Base-by-base conservation (phyloP, 2,329 filamentous ascomycete species). In the Colletotrichum sp. region DNA sequence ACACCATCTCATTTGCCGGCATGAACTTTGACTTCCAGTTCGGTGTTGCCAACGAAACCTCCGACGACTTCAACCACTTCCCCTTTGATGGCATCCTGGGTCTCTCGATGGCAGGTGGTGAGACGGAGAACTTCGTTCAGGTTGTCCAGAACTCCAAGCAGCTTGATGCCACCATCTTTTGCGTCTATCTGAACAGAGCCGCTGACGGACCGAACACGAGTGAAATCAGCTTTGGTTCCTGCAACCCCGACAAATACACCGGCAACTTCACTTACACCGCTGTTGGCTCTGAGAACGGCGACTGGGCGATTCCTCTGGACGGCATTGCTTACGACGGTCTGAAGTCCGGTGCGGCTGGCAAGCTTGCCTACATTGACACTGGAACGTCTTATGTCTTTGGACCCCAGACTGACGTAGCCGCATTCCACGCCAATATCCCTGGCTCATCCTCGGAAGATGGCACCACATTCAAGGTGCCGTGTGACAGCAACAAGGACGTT, bases 31-130 rank as follows among this genome's bases (percentile, higher is more conserved):
- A 88, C 3, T 89, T 95, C 79, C 87, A 91, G 5, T 94, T 98
- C 80, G 96, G 96, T 6, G 85, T 96, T 75, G 95, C 94, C 26
- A 90, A 90, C 39, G 89, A 89, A 28, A 94, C 94, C 3, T 95
- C 94, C 1, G 85, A 91, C 67, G 93, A 97, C 78, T 98, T 98
- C 83, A 85, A 87, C 32, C 90, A 90, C 68, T 98, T 96, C 80
- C 94, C 95, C 2, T 96, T 98, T 84, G 96, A 98, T 82, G 96
- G 96, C 28, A 98, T 98, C 65, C 86, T 98, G 4, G 96, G 95
- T 6, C 86, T 98, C 28, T 94, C 94, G 18, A 92, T 93, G 79
- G 90, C 89, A 76, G 86, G 88, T 13, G 90, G 90, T 4, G 87
- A 86, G 43, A 89, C 90, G 7, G 90, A 94, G 24, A 94, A 92